phyloP scores from a whole-genome alignment of 176 grass and related monocot genomes.

The Hyparrhenia diplandra region DNA sequence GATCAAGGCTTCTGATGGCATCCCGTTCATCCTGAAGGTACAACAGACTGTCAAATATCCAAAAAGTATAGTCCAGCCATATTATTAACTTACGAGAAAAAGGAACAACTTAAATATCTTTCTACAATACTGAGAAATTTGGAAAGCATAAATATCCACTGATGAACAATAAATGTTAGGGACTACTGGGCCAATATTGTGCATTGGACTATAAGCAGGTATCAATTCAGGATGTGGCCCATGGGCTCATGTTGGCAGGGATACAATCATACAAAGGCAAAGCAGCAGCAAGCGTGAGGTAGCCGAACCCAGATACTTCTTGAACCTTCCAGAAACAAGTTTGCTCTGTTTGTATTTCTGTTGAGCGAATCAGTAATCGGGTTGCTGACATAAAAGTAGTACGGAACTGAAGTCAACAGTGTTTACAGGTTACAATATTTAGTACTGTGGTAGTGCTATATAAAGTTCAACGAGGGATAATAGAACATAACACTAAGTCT shows the following conservation, averaged over 20 bases:
- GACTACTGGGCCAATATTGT: background rate
- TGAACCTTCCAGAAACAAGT: no score
- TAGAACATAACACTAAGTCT: background rate
- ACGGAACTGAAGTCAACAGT: background rate
- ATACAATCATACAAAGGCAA: background rate
- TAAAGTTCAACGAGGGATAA: background rate
- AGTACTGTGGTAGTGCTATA: background rate
- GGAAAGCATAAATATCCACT: background rate
- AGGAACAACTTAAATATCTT: slow-evolving; percentile 9
- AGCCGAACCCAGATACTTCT: background rate
- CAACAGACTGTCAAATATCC: slow-evolving; percentile 20
- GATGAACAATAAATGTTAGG: background rate
- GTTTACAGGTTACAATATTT: background rate
- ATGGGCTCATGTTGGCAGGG: background rate
- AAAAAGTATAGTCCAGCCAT: background rate
- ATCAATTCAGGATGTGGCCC: background rate
- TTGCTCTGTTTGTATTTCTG: no score
- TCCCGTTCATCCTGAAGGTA: slow-evolving; percentile 72
- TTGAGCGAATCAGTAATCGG: no score
- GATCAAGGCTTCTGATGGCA: slow-evolving; percentile 87
- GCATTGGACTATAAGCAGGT: background rate
- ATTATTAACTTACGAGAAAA: slow-evolving; percentile 14
- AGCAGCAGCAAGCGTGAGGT: background rate
- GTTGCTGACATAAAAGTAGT: background rate
- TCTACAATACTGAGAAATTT: background rate